phyloP scores from a whole-genome alignment of 2,329 filamentous ascomycete species.

The Penicillium sp. region DNA sequence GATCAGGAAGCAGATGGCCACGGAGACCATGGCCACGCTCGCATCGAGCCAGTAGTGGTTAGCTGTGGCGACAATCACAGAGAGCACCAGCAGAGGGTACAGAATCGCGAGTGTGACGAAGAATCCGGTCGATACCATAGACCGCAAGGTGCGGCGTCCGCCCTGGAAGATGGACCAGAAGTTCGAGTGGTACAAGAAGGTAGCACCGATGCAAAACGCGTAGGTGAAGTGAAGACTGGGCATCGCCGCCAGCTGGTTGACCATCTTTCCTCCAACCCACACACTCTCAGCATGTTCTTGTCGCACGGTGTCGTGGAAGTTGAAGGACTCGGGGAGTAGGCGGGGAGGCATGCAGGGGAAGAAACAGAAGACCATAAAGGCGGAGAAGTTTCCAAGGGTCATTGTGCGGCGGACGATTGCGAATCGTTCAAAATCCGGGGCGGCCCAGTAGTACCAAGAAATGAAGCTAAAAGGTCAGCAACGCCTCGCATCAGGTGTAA shows the following conservation, averaged over 20 bases:
- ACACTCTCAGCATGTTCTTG: conserved; percentile 58
- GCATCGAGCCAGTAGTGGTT: conserved; percentile 65
- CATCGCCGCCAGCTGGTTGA: conserved; percentile 64
- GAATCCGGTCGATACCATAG: conserved; percentile 47
- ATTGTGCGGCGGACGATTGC: conserved; percentile 63
- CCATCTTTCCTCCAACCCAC: conserved; percentile 61
- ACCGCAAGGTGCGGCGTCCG: conserved; percentile 48
- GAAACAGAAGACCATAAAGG: conserved; percentile 65
- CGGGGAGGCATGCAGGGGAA: conserved; percentile 70
- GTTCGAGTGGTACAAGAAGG: conserved; percentile 59
- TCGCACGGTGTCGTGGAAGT: conserved; percentile 67
- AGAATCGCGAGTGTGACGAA: conserved; percentile 53
- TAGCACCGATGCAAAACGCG: conserved; percentile 60
- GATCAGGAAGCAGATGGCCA: conserved; percentile 52
- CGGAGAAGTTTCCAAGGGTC: conserved; percentile 65
- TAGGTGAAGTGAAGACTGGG: conserved; percentile 64
- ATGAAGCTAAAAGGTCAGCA: conserved; percentile 36
- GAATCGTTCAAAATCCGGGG: conserved; percentile 55
- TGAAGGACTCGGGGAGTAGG: conserved; percentile 63
- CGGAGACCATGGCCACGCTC: conserved; percentile 55
- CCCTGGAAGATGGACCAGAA: conserved; percentile 50
- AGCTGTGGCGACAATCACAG: conserved; percentile 61
- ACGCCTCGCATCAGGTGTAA: conserved; percentile 27
- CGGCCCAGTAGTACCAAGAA: conserved; percentile 49
- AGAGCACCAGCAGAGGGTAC: conserved; percentile 56